A percentile compares a stretch with the other conserved stretches of the same genome.
Evolutionary conservation across 768 basidiomycete genomes (phyloP).

Genomic region (Brasilioporus rufonigricans): DNA sequence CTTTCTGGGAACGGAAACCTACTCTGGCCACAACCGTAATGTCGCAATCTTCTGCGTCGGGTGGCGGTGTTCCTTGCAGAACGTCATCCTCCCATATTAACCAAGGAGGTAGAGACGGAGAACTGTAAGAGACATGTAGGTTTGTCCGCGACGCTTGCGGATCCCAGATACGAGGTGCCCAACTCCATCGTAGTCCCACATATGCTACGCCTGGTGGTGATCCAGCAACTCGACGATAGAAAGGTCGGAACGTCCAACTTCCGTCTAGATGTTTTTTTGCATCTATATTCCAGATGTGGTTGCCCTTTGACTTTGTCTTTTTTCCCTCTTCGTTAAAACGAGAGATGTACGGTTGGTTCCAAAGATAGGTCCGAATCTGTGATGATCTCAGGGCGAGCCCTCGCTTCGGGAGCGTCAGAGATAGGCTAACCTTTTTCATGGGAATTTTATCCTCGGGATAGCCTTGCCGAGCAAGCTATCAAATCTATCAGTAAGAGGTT

Average conservation of each 20-base stretch:
- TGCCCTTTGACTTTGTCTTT: constrained; percentile 98
- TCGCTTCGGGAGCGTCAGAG: constrained; percentile 7
- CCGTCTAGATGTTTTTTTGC: constrained; percentile 79
- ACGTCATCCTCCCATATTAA: constrained; percentile 83
- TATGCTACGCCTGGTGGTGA: constrained; percentile 80
- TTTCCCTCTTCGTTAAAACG: constrained; percentile 99
- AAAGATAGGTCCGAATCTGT: constrained; percentile 91
- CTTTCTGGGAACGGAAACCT: constrained; percentile 23
- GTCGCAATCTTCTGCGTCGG: constrained; percentile 72
- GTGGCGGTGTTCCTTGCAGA: constrained; percentile 75
- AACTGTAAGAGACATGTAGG: constrained; percentile 74
- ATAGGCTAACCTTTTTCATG: constrained; percentile 80
- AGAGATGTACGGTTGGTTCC: constrained; percentile 91
- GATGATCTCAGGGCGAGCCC: constrained; percentile 22
- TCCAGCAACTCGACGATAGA: constrained; percentile 85
- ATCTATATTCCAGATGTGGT: constrained; percentile 99
- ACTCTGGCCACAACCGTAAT: constrained; percentile 79
- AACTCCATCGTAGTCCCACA: constrained; percentile 77
- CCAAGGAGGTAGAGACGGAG: constrained; percentile 83
- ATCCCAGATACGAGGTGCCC: constrained; percentile 96
- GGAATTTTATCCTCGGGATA: constrained; percentile 94
- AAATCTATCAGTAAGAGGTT: constrained; percentile 9
- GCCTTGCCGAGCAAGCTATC: constrained; percentile 77
- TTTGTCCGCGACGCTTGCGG: constrained; percentile 86
- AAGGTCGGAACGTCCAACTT: constrained; percentile 85